Conservation (phyloP, 2,329 filamentous ascomycete genomes). For the Alternaria hordeiaustralica region DNA sequence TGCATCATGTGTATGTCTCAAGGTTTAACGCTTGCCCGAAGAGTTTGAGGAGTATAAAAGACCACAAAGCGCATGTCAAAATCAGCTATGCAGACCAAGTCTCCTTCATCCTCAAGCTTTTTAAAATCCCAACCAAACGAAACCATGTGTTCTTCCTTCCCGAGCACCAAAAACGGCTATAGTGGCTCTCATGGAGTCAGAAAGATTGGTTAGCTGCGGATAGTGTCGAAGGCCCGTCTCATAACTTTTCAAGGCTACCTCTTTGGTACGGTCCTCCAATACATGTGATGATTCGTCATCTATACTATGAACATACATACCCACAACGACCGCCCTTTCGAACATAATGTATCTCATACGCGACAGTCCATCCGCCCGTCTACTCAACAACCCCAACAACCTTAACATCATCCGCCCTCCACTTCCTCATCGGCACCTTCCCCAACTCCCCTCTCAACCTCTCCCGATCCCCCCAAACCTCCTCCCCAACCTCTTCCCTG, state of each 20-base stretch:
- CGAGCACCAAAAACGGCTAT: not conserved
- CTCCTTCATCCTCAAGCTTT: not conserved
- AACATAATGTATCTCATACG: not conserved
- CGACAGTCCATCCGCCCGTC: not conserved
- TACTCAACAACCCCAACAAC: not conserved
- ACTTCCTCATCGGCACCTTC: not conserved
- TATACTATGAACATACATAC: not conserved
- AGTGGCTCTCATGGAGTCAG: not conserved
- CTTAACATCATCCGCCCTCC: not conserved
- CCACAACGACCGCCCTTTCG: rapidly evolving
- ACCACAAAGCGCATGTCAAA: not conserved
- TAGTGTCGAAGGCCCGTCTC: not conserved
- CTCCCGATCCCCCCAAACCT: not conserved
- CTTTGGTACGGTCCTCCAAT: not conserved
- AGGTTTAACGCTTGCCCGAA: not conserved
- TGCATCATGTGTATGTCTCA: not conserved
- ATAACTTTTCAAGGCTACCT: not conserved
- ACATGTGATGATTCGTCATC: not conserved
- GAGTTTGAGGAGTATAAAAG: not conserved
- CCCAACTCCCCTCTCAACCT: not conserved
- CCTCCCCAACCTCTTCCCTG: not conserved
- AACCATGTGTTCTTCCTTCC: not conserved
- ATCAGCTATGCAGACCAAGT: too few species aligned
- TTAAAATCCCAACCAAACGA: not conserved
- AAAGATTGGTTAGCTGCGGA: not conserved